Evolutionary conservation across 169 alveolate genomes (phyloP), one percentile per base, ranked within the genome.

Genomic region (Babesia microti): DNA sequence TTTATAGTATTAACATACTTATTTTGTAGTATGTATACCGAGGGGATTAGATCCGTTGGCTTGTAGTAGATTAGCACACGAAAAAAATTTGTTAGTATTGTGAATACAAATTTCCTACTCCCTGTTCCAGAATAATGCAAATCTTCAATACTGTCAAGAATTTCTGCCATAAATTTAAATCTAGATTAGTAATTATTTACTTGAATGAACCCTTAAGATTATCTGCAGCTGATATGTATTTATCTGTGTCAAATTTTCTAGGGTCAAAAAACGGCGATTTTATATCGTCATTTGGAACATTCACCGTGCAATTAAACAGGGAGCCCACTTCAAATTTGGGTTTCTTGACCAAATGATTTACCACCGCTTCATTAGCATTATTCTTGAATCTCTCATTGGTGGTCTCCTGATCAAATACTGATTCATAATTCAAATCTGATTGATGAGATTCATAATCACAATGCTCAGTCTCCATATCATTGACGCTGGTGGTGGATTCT

Each of bases 91-190:
- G 94, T 60, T 24, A 86, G 59, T 26, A 85, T 56, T 18, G 83
- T 81, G 34, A 71, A 63, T 47, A 76, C 81, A 32, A 67, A 68
- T 30, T 86, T 87, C 47, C 76, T 68, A 22, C 91, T 79, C 23
- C 94, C 94, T 18, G 79, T 39, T 0, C 95, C 95, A 42, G 88
- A 66, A 18, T 85, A 78, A 53, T 86, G 83, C 39, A 84, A 41
- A 29, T 71, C 80, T 28, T 87, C 95, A 24, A 83, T 81, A 54
- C 48, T 57, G 37, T 80, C 72, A 43, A 79, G 59, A n/a, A 82
- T 70, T 32, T 66, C 78, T 9, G 87, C 65, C 17, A 87, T 49
- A 23, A 79, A 58, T 18, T 81, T 46, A 61, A 81, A 75, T 34
- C 60, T 54, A 24, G 15, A 36, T 4, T 18, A 19, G 27, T 0